Conservation (phyloP, 2,329 filamentous ascomycete genomes). For the Fusarium equiseti region DNA sequence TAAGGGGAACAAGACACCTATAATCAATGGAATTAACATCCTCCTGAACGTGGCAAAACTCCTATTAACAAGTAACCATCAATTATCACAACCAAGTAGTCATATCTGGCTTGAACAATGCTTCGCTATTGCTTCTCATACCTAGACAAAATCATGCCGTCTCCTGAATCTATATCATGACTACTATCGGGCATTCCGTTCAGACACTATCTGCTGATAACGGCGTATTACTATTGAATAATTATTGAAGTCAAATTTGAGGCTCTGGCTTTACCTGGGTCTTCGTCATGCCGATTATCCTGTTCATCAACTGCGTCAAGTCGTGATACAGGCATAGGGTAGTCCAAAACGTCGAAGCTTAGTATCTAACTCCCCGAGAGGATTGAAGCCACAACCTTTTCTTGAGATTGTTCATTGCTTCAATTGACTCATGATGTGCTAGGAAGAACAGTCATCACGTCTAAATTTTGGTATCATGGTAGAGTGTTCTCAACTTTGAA, state of each 20-base stretch:
- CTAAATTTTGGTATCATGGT: not conserved
- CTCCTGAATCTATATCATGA: not conserved
- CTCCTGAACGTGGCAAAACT: not conserved
- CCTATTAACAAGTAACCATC: not conserved
- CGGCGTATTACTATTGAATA: not conserved
- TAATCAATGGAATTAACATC: not conserved
- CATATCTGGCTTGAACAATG: not conserved
- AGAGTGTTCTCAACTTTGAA: not conserved
- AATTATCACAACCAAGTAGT: not conserved
- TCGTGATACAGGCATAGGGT: constrained; percentile 1
- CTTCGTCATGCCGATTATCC: not conserved
- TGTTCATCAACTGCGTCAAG: not conserved
- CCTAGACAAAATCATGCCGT: not conserved
- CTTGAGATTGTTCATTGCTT: too few relatives aligned
- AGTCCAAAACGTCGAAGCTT: not conserved
- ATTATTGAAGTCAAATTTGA: not conserved
- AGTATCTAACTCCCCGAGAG: not conserved
- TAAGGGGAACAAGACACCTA: not conserved
- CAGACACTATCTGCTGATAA: not conserved
- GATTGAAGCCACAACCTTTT: not conserved
- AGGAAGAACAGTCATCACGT: not conserved
- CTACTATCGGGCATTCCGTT: not conserved
- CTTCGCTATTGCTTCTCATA: not conserved
- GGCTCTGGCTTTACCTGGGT: not conserved
- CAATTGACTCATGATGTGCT: not conserved